Base-by-base conservation (phyloP, 371 early-diverging fungal genomes). In the Blyttiomyces sp. region DNA sequence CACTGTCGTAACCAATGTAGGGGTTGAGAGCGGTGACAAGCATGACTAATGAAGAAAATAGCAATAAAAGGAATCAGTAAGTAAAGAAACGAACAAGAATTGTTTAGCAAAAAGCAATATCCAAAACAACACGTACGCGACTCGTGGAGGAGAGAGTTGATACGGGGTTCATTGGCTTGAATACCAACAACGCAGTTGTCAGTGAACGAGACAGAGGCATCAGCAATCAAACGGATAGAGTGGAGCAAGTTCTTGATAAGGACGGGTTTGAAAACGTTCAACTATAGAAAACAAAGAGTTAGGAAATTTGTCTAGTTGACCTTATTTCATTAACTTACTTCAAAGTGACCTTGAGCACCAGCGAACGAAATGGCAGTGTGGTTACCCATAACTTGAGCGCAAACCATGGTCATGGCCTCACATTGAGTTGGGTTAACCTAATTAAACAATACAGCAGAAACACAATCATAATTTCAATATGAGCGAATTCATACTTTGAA, bases 331-430 rank as follows among this genome's bases (percentile, higher is more conserved):
- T 19, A 21, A 31, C 43, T 24, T 21, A 78, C 80, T 77, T 96
- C 95, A 79, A 95, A 94, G 72, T 95, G 95, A 28, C 96, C 96
- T 69, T 93, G 88, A 51, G 90, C 85, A 2, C 96, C 96, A 49
- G 88, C 91, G 52, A 96, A 64, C 19, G 90, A 79, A 54, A 95
- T 85, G 30, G 95, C 83, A 4, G 90, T 87, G 73, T 94, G 82
- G 84, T 96, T 96, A 49, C 96, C 96, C 84, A 96, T 92, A 35
- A 95, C 92, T 72, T 96, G 96, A 44, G 93, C 87, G 72, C 94
- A 94, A 26, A 95, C 91, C 96, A 96, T 96, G 28, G 96, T 96
- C 86, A 96, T 83, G 42, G 97, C 94, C 76, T 96, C 97, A 76
- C 94, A 94, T 74, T 96, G 96, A 27, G 97, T 96, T 43, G 97